Conservation (phyloP, 495 filamentous ascomycete species). For the Annulohypoxylon nitens region DNA sequence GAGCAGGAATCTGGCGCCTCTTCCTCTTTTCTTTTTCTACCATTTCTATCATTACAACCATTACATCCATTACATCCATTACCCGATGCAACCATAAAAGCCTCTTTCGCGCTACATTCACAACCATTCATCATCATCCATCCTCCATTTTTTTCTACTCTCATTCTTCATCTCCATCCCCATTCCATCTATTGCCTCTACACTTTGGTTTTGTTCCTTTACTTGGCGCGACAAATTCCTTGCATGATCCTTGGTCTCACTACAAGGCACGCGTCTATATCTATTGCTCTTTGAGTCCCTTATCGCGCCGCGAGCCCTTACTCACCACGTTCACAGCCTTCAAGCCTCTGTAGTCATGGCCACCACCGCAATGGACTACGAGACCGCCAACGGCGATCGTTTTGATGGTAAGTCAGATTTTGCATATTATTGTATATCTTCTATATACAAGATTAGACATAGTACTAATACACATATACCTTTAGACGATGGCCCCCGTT, state of each 20-base stretch:
- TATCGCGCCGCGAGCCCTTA: constrained; percentile 35
- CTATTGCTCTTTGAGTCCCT: constrained; percentile 30
- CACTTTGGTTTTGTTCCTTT: constrained; percentile 6
- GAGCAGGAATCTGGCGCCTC: constrained; percentile 21
- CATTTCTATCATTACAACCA: constrained; percentile 22
- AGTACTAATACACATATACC: constrained; percentile 29
- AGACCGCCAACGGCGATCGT: constrained; percentile 82
- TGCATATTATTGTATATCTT: not conserved
- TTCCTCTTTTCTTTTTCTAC: constrained; percentile 34
- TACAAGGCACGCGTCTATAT: constrained; percentile 42
- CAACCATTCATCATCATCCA: constrained; percentile 28
- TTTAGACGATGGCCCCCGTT: constrained; percentile 80
- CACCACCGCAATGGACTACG: constrained; percentile 81
- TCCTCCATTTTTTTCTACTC: constrained; percentile 18
- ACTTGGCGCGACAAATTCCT: constrained; percentile 18
- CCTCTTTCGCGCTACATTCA: constrained; percentile 15
- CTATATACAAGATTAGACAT: not conserved
- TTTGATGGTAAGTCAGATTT: constrained; percentile 78
- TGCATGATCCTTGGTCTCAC: constrained; percentile 11
- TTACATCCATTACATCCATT: constrained; percentile 31
- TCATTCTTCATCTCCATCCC: not conserved
- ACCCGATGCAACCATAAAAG: constrained; percentile 43
- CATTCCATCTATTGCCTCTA: constrained; percentile 20
- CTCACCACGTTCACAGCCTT: constrained; percentile 41
- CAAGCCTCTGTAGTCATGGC: constrained; percentile 57